Evolutionary conservation across 192 early-diverging fungal species (phyloP), one percentile per base, ranked within the genome.

Genomic region (Rhizoclosmatium sp.): DNA sequence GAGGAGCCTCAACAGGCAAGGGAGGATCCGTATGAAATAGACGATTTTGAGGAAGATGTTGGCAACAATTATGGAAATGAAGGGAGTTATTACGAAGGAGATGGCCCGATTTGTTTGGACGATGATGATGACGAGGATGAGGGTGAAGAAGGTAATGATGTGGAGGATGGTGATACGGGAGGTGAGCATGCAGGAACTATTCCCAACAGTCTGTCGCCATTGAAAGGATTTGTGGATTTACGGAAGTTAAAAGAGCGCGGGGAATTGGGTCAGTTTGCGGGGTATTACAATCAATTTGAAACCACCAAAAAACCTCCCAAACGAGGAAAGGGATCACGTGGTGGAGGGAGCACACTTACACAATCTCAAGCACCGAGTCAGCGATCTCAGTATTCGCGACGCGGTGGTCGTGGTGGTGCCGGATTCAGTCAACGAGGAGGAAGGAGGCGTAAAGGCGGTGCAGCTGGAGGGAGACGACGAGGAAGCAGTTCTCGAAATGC

Each of bases 181-280:
- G 23, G 21, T 19, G 60, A 62, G 23, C 51, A 7, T 7, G 9
- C 51, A 54, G 10, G 23, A 0, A 40, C 60, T 7, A 19, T 62
- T n/a, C 66, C 14, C 10, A 42, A 23, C 45, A 46, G 16, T 23
- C 41, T 62, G 46, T 60, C 72, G 19, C 72, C 72, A 21, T 46
- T 62, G 59, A 75, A 75, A 64, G 72, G 72, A n/a, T 75, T 75
- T 75, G 72, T 75, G 23, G 46, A 59, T 46, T 46, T 75, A 7
- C 21, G 46, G 10, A 56, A 75, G 39, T 62, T 75, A 59, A 41
- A 75, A 44, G 41, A 59, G 56, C 58, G 47, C 4, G 72, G 72
- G 14, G 59, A 75, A 44, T 46, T 75, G 47, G 56, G 60, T 19
- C 31, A 7, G 10, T 59, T 75, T 19, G 72, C 23, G n/a, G 59